phyloP scores from a whole-genome alignment of 768 basidiomycete genomes.

The Lactarius pseudohatsudake region DNA sequence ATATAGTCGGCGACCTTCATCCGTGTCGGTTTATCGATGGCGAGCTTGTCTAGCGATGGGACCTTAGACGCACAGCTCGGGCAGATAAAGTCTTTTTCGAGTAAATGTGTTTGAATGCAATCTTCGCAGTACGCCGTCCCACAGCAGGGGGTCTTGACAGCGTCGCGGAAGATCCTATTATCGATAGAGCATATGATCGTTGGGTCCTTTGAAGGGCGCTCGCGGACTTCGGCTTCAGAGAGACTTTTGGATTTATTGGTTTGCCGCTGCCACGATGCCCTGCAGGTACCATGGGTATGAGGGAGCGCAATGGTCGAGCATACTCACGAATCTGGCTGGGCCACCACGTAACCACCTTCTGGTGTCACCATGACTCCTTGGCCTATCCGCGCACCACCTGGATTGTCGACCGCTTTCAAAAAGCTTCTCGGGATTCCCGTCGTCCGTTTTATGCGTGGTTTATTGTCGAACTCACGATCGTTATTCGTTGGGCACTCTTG shows the following conservation, averaged over 20 bases:
- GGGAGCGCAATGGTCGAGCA: background rate
- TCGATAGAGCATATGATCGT: constrained; percentile 87
- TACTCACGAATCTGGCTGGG: constrained; percentile 92
- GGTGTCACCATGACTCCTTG: constrained; percentile 98
- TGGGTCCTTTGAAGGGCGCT: constrained; percentile 75
- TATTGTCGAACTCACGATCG: constrained; percentile 91
- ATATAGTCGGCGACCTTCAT: constrained; percentile 80
- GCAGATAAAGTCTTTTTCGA: constrained; percentile 94
- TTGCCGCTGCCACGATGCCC: constrained; percentile 95
- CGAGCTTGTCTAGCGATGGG: constrained; percentile 82
- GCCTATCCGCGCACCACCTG: constrained; percentile 63
- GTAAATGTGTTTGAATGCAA: constrained; percentile 90
- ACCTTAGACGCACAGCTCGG: constrained; percentile 89
- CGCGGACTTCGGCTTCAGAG: constrained; percentile 87
- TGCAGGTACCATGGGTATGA: constrained; percentile 35
- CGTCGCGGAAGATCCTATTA: constrained; percentile 90
- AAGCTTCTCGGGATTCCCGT: constrained; percentile 98
- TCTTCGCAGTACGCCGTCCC: constrained; percentile 92
- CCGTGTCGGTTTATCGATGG: constrained; percentile 76
- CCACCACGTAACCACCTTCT: constrained; percentile 96
- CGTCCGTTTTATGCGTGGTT: constrained; percentile 94
- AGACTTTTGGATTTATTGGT: constrained; percentile 75
- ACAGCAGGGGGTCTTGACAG: constrained; percentile 95
- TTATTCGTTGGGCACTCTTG: constrained; percentile 98
- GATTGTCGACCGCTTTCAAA: constrained; percentile 93